Evolutionary conservation across 305 asterid species (phyloP), one percentile per base, ranked within the genome.

Genomic region (Solanum hybrid): DNA sequence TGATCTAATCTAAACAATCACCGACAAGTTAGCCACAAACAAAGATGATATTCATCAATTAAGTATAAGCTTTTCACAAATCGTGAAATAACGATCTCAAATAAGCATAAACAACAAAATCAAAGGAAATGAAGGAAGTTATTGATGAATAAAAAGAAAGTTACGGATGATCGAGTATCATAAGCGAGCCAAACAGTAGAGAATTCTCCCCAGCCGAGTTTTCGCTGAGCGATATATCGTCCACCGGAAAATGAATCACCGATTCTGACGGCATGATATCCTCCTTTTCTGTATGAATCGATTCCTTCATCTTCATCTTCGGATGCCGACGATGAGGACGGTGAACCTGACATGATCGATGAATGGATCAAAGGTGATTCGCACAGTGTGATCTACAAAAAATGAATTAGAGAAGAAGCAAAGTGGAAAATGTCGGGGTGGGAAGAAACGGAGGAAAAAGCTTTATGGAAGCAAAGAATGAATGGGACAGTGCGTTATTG

Each of bases 181-280:
- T 96, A 97, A 51, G 97, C 98, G 78, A 97, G 99, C 99, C 99
- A 97, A 73, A 97, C 99, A 89, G 98, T 97, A 90, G 99, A 97
- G 91, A 97, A 97, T 94, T 97, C 97, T 64, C 99, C 99, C 99
- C 99, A 97, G 3, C 99, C 99, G 56, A 97, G 99, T 88, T 97
- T 97, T 56, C 98, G 93, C 94, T 97, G 99, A 34, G 99, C 99
- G 93, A 97, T 93, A 93, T 95, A 97, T 35, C 98, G 94, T 40
- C 98, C 99, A n/a, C 88, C 91, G 90, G 96, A 91, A 93, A 97
- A 97, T 3, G 96, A 92, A 91, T 97, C 99, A 80, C 97, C 99
- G 94, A 94, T 92, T 42, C 99, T 93, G 29, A 97, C 99, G 29
- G 99, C 99, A 91, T 97, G 99, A 91, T 97, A 97, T 20, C 99